A percentile compares a stretch with the other conserved stretches of the same genome.
Evolutionary conservation across 164 flowering plant genomes (phyloP).

Genomic region (Vitis amurensis): DNA sequence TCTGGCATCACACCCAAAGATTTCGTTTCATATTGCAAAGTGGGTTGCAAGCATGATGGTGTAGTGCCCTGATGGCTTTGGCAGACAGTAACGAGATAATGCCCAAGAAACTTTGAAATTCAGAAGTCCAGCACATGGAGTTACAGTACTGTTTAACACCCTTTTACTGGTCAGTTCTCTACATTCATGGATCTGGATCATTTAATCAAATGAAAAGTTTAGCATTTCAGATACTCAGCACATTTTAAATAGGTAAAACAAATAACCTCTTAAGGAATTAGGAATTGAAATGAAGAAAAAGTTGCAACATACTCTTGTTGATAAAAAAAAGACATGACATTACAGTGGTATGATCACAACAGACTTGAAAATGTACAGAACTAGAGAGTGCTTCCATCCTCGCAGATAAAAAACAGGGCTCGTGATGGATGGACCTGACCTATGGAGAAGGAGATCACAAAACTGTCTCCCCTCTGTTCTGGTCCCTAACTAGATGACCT

Average conservation of each 20-base stretch:
- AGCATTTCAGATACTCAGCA: no score
- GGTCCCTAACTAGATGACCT: conserved; percentile 4
- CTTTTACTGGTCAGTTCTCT: background rate
- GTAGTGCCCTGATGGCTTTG: background rate
- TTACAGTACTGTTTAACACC: background rate
- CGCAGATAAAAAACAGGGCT: conserved; percentile 26
- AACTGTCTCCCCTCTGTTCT: conserved; percentile 44
- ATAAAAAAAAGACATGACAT: background rate
- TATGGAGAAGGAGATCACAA: conserved; percentile 38
- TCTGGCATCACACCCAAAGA: background rate
- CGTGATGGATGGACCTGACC: conserved; percentile 12
- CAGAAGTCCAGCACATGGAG: no score
- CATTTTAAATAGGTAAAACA: no score
- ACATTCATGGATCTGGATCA: background rate
- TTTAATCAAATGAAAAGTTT: background rate
- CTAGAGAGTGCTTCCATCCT: conserved; percentile 10
- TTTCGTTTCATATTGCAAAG: background rate
- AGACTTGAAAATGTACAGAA: conserved; percentile 8
- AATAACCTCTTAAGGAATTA: background rate
- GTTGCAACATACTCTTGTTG: background rate
- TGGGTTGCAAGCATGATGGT: background rate
- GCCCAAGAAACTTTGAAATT: no score
- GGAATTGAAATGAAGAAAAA: background rate
- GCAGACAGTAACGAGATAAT: background rate
- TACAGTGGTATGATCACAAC: background rate